Conservation (phyloP, 2,329 filamentous ascomycete species). For the Helotiales sp. region DNA sequence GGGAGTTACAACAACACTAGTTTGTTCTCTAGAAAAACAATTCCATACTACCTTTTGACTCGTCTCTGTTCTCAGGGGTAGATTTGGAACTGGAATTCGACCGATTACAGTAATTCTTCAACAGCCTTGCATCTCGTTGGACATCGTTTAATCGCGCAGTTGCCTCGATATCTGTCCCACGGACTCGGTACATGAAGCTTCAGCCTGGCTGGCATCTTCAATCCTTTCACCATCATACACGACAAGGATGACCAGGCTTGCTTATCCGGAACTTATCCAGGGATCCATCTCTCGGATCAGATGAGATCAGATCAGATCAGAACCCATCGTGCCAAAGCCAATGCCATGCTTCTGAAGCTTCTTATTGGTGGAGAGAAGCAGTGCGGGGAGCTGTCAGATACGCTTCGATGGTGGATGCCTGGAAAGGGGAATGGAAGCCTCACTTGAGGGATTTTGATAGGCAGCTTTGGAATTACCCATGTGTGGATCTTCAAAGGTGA, state of each 20-base stretch:
- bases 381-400: slow-evolving; percentile 11
- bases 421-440: background rate
- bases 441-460: slow-evolving; percentile 9
- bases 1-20: no score
- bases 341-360: background rate
- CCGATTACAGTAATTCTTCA: background rate
- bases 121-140: background rate
- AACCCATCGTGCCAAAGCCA: background rate
- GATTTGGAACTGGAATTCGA: no score
- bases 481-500: background rate
- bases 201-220: background rate
- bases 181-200: slow-evolving; percentile 2
- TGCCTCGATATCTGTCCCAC: background rate
- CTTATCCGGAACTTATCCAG: background rate
- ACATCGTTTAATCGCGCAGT: background rate
- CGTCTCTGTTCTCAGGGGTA: no score
- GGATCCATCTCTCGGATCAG: background rate
- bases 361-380: background rate
- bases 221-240: background rate
- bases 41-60: no score
- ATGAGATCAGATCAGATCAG: no score
- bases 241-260: background rate
- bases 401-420: background rate
- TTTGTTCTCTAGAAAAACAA: no score
- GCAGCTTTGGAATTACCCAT: background rate